Conservation (phyloP, 1,284 basidiomycete species). For the Tilletia setariae region DNA sequence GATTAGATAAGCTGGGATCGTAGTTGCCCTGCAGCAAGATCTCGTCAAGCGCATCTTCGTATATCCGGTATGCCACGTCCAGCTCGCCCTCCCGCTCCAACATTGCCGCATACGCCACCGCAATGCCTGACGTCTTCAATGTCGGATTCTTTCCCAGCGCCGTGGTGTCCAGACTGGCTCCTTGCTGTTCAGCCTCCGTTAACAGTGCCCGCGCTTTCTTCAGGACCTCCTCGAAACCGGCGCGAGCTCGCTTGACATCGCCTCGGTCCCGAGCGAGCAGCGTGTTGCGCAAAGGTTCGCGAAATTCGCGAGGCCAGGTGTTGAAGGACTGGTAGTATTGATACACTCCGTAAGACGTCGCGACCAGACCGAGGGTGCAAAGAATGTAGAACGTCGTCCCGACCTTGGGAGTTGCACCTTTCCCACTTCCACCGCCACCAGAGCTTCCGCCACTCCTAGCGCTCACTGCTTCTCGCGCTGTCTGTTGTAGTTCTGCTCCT, state of each 20-base stretch:
- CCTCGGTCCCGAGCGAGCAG: constrained; percentile 47
- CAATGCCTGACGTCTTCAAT: constrained; percentile 52
- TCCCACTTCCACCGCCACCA: too few relatives aligned
- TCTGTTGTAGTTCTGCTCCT: too few relatives aligned
- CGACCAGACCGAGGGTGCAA: constrained; percentile 40
- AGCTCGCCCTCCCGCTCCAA: constrained; percentile 43
- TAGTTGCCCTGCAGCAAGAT: constrained; percentile 27
- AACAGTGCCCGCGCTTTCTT: background rate
- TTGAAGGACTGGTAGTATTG: constrained; percentile 51
- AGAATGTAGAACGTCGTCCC: constrained; percentile 24
- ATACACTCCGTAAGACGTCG: constrained; percentile 50
- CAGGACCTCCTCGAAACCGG: constrained; percentile 29
- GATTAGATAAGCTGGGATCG: background rate
- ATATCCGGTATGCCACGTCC: constrained; percentile 31
- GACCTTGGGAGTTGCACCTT: background rate
- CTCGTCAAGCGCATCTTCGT: constrained; percentile 46
- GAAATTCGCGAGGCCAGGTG: constrained; percentile 51
- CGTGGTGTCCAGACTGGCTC: background rate
- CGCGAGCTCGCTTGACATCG: constrained; percentile 42
- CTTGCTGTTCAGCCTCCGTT: constrained; percentile 16
- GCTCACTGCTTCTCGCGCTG: too few relatives aligned
- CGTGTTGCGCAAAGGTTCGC: constrained; percentile 49
- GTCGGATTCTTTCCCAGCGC: constrained; percentile 20
- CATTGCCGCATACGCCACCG: constrained; percentile 47
- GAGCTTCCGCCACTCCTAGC: too few relatives aligned